Base-by-base conservation (phyloP, 169 alveolate genomes). In the Prorocentrum cordatum region DNA sequence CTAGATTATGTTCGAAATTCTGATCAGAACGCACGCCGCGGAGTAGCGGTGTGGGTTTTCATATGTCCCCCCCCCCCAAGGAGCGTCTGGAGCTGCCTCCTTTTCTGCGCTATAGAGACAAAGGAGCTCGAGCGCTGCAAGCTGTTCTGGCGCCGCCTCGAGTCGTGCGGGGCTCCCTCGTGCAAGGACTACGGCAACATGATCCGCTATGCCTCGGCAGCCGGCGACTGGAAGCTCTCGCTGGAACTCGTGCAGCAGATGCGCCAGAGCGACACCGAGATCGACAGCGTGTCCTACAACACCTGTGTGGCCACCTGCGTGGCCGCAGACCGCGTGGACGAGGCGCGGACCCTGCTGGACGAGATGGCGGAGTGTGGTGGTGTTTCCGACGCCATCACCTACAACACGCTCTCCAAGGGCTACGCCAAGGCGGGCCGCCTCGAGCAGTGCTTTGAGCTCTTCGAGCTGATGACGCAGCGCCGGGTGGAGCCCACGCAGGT, bases 391-490 rank as follows among this genome's bases (percentile, higher is more conserved):
- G 80, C 50, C 68, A 82, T 82, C 90, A 82, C 90, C 31, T 82
- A 82, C 80, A 82, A 82, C 80, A 82, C 90, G 6, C 79, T 82
- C 62, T 67, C 79, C 36, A 82, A 82, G 90, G 90, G 90, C 80
- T 82, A 62, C 32, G 77, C 90, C 26, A 61, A 50, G 62, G 82
- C 91, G 24, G 83, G 83, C 31, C 66, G 83, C 29, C 61, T 83
- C 83, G 83, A 67, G 73, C 36, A 22, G 59, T 83, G 91, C 91
- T 83, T 83, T 35, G 91, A 83, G 75, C 26, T 83, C n/a, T 83
- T 35, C 59, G 27, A 83, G 45, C 50, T 42, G 39, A 64, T 83
- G 83, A 62, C 72, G 27, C 31, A 64, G 16, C 67, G 72, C 35
- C 83, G 83, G 59, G 59, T 83, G 58, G 38, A 39, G 45, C 91